phyloP scores from a whole-genome alignment of 1,284 basidiomycete species.

The Meripilus lineatus region DNA sequence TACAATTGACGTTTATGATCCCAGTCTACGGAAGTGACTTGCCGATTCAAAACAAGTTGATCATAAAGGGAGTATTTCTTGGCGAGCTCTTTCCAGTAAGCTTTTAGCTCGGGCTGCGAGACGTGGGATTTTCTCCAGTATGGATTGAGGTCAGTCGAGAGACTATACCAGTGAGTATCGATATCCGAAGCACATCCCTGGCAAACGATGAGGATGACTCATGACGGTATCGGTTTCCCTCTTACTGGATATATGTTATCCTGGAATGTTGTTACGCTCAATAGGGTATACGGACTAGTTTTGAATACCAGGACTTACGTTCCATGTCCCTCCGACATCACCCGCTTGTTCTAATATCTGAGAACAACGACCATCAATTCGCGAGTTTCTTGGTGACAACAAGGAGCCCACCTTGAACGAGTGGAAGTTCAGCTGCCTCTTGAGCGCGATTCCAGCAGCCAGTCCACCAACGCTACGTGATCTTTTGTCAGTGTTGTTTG shows the following conservation, averaged over 20 bases:
- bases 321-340: constrained; percentile 34
- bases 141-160: constrained; percentile 28
- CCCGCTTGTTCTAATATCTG: constrained; percentile 30
- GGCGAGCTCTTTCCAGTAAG: constrained; percentile 26
- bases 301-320: constrained; percentile 17
- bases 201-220: background rate
- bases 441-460: constrained; percentile 3
- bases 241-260: constrained; percentile 2
- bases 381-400: no score
- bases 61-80: constrained; percentile 18
- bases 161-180: constrained; percentile 27
- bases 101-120: constrained; percentile 27
- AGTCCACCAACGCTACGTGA: constrained; percentile 2
- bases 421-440: background rate
- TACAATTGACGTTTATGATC: constrained; percentile 29
- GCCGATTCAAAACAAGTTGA: constrained; percentile 26
- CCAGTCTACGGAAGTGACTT: constrained; percentile 38
- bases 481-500: background rate
- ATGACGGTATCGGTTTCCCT: background rate
- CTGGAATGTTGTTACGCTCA: no score
- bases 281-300: background rate
- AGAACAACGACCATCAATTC: no score
- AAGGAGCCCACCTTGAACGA: no score
- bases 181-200: constrained; percentile 25
- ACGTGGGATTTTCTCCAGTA: constrained; percentile 26